Evolutionary conservation across 352 stramenopile species (phyloP), one percentile per base, ranked within the genome.

Genomic region (Peronosclerospora sorghi): DNA sequence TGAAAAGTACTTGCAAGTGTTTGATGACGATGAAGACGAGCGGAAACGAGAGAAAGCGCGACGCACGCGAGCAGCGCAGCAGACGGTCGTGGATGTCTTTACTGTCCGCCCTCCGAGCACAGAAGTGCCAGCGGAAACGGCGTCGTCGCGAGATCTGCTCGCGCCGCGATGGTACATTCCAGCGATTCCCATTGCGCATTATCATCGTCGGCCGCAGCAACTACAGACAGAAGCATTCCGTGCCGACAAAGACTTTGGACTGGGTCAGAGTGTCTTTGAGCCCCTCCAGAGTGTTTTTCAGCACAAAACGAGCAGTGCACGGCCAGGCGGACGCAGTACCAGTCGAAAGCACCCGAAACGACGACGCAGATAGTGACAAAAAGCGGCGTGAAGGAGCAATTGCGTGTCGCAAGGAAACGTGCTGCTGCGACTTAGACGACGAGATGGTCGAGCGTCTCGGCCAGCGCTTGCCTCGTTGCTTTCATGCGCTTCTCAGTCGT

Each of bases 191-290:
- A 83, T 86, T 37, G 52, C 55, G 0, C 59, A 83, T 34, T 71
- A 76, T 10, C 50, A 74, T 35, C 65, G 72, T 30, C 63, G 68
- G 7, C 45, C 65, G 8, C 63, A 83, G 17, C 44, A 56, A 41
- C 51, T 71, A 12, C 44, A 75, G 7, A 54, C 48, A 1, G 15
- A 37, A n/a, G 56, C 54, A 12, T 82, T 81, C 35, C 65, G 80
- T 35, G 68, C 82, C 39, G 74, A 86, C 20, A 73, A 75, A 15
- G 68, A 83, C 30, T 86, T 84, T 40, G 74, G 74, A 1, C 46
- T 86, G 5, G 67, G 69, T 12, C 74, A 86, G 45, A 84, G 71
- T 27, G 58, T 86, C 39, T 84, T 86, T 21, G 69, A 84, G 42
- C 68, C 74, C 8, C 51, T 86, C 2, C 80, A 83, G 35, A 56